phyloP scores from a whole-genome alignment of 805 yeast genomes.

The Sungouiella thailandica region DNA sequence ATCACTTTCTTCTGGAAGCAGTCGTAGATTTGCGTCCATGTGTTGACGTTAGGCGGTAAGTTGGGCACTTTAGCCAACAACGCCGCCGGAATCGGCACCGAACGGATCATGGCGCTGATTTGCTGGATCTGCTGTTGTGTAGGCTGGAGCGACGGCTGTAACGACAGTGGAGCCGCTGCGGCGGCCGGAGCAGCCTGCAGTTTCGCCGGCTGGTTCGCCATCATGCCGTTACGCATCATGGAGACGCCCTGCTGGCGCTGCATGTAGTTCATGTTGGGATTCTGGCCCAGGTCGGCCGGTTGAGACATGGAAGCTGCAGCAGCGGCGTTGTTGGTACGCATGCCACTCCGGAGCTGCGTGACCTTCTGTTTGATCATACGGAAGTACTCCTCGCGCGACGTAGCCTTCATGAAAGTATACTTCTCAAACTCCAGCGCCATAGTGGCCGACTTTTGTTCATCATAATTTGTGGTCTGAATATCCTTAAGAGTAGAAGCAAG shows the following conservation, averaged over 20 bases:
- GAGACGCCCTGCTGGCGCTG: neutral
- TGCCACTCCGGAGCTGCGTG: slow-evolving; percentile 23
- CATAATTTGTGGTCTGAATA: slow-evolving; percentile 28
- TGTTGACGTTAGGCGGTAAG: slow-evolving; percentile 70
- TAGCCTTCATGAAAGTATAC: slow-evolving; percentile 55
- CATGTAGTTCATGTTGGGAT: slow-evolving; percentile 12
- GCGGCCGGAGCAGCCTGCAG: slow-evolving; percentile 3
- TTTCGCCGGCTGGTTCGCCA: slow-evolving; percentile 1
- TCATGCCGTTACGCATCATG: slow-evolving; percentile 1
- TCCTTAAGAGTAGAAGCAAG: slow-evolving; percentile 34
- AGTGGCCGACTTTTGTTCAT: slow-evolving; percentile 30
- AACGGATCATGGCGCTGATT: slow-evolving; percentile 44
- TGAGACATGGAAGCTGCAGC: neutral
- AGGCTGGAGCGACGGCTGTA: slow-evolving; percentile 12
- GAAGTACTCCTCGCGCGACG: slow-evolving; percentile 53
- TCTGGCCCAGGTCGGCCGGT: slow-evolving; percentile 7
- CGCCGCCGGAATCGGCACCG: slow-evolving; percentile 67
- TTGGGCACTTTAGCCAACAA: slow-evolving; percentile 64
- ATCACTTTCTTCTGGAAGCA: slow-evolving; percentile 54
- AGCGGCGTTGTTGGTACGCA: slow-evolving; percentile 13
- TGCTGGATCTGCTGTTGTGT: slow-evolving; percentile 33
- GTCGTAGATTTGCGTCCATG: slow-evolving; percentile 77
- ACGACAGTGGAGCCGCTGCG: slow-evolving; percentile 4
- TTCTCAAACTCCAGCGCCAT: slow-evolving; percentile 72
- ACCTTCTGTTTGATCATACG: slow-evolving; percentile 37